phyloP scores from a whole-genome alignment of 2,329 filamentous ascomycete species.

The Stagonosporopsis tanaceti region DNA sequence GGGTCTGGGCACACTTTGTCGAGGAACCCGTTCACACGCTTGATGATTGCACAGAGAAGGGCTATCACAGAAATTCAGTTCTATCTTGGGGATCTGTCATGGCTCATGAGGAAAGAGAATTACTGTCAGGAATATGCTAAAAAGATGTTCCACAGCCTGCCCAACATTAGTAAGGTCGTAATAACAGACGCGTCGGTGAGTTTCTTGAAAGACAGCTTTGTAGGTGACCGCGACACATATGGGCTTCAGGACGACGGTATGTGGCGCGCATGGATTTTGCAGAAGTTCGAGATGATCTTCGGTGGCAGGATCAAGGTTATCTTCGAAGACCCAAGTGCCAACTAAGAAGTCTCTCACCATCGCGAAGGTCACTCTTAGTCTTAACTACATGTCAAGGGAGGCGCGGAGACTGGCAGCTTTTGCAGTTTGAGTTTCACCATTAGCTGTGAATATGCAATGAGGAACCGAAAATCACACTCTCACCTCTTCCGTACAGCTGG shows the following conservation, averaged over 20 bases:
- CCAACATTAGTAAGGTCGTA: background rate
- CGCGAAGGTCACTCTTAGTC: background rate
- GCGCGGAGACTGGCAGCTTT: background rate
- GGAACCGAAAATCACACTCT: too few relatives aligned
- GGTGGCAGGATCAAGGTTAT: background rate
- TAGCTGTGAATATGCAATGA: too few relatives aligned
- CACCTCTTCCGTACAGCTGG: too few relatives aligned
- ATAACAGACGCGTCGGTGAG: background rate
- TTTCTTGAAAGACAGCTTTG: accelerated
- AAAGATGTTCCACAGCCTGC: background rate
- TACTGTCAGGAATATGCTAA: too few relatives aligned
- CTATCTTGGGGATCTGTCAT: background rate
- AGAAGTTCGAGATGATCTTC: background rate
- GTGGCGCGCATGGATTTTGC: background rate
- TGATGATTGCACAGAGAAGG: background rate
- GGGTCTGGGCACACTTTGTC: too few relatives aligned
- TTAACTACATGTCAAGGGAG: background rate
- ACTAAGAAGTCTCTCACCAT: background rate
- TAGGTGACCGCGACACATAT: accelerated
- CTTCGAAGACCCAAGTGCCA: background rate
- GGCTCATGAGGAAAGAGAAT: background rate
- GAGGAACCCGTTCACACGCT: background rate
- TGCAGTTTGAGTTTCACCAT: too few relatives aligned
- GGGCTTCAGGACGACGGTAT: background rate
- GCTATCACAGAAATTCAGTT: background rate